Conservation (phyloP, 140 eudicot species). For the Oenanthe javanica region DNA sequence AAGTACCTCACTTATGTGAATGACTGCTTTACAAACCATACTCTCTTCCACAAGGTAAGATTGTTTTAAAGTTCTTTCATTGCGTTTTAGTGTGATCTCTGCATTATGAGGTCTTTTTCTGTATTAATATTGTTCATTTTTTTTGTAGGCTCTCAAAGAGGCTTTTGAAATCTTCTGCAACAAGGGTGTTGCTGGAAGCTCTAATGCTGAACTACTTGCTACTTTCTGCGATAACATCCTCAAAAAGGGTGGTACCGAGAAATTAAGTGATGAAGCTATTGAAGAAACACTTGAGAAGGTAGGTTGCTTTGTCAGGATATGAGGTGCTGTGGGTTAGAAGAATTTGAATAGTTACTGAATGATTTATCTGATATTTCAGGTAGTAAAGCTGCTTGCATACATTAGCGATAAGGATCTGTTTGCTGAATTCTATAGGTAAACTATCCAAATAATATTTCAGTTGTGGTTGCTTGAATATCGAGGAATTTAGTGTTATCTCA, state of each 20-base stretch:
- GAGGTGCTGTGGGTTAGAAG: background rate
- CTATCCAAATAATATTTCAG: background rate
- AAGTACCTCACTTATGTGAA: slow-evolving; percentile 84
- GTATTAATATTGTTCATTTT: background rate
- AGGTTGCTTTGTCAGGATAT: slow-evolving; percentile 10
- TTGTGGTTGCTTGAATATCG: background rate
- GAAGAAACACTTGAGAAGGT: slow-evolving; percentile 99
- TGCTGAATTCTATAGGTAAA: slow-evolving; percentile 91
- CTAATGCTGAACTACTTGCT: slow-evolving; percentile 89
- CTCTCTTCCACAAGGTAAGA: slow-evolving; percentile 86
- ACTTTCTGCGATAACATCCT: slow-evolving; percentile 92
- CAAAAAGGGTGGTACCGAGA: slow-evolving; percentile 97
- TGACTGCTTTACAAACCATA: slow-evolving; percentile 68
- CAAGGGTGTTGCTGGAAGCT: slow-evolving; percentile 94
- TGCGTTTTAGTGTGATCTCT: background rate
- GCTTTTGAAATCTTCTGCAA: slow-evolving; percentile 94
- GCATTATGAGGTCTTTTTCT: background rate
- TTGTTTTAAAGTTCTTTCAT: slow-evolving; percentile 4
- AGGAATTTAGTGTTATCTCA: background rate
- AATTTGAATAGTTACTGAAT: slow-evolving; percentile 6
- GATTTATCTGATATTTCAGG: slow-evolving; percentile 33
- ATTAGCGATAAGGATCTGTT: slow-evolving; percentile 93
- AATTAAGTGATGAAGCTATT: slow-evolving; percentile 95
- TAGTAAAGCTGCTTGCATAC: slow-evolving; percentile 95
- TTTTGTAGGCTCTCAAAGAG: slow-evolving; percentile 73